Evolutionary conservation across 805 yeast genomes (phyloP).

Genomic region (Spathaspora gorwiae): DNA sequence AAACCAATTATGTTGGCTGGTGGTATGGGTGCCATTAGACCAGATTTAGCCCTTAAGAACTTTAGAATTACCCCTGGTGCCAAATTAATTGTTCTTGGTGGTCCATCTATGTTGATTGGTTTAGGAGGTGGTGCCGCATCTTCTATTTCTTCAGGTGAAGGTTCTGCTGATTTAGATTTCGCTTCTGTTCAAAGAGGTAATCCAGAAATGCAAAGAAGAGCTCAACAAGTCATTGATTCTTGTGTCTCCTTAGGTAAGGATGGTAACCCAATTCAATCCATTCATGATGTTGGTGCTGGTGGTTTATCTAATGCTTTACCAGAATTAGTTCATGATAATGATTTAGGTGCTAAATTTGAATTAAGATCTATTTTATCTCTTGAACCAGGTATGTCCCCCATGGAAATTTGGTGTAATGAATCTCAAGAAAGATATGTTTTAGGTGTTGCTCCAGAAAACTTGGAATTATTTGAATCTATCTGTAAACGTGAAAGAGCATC

Average conservation of each 20-base stretch:
- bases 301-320: conserved; percentile 97
- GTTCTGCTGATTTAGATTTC: conserved; percentile 92
- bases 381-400: conserved; percentile 98
- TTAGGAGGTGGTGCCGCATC: conserved; percentile 99
- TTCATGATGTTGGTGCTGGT: conserved; percentile 99
- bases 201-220: conserved; percentile 99
- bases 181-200: conserved; percentile 99
- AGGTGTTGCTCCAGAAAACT: conserved; percentile 79
- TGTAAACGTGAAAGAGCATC: conserved; percentile 97
- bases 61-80: conserved; percentile 88
- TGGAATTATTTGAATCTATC: conserved; percentile 65
- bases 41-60: conserved; percentile 84
- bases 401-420: conserved; percentile 99
- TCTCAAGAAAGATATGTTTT: conserved; percentile 97
- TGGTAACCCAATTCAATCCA: conserved; percentile 77
- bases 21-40: conserved; percentile 96
- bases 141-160: conserved; percentile 92
- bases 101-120: conserved; percentile 96
- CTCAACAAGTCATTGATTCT: conserved; percentile 95
- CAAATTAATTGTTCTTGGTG: conserved; percentile 89
- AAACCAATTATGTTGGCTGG: conserved; percentile 99
- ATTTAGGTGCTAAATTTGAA: conserved; percentile 89
- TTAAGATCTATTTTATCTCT: conserved; percentile 83
- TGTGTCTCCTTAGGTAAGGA: conserved; percentile 77
- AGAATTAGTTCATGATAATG: conserved; percentile 95